phyloP scores from a whole-genome alignment of 495 filamentous ascomycete genomes.

The Neurospora tetraspora region DNA sequence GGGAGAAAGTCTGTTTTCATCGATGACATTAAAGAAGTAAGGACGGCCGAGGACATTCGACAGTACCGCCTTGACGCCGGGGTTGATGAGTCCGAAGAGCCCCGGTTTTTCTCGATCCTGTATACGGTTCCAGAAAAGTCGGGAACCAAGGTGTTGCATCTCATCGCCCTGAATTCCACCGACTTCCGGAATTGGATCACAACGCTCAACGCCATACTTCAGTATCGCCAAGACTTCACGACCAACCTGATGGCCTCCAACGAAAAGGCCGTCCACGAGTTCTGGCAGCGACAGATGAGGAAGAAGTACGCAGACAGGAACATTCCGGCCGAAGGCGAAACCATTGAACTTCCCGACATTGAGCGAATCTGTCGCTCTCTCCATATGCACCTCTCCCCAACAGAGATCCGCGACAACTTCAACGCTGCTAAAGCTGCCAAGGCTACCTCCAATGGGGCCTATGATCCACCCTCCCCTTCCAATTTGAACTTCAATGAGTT shows the following conservation, averaged over 20 bases:
- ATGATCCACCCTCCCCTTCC: constrained; percentile 33
- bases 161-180: constrained; percentile 63
- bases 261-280: constrained; percentile 66
- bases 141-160: constrained; percentile 65
- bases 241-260: constrained; percentile 69
- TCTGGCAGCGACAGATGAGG: constrained; percentile 83
- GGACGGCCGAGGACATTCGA: constrained; percentile 71
- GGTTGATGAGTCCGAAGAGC: constrained; percentile 49
- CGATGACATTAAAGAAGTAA: constrained; percentile 87
- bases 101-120: constrained; percentile 78
- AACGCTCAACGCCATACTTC: constrained; percentile 67
- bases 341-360: constrained; percentile 64
- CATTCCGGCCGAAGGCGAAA: constrained; percentile 51
- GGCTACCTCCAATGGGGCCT: neutral
- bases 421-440: constrained; percentile 51
- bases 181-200: constrained; percentile 70
- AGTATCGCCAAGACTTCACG: constrained; percentile 81
- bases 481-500: constrained; percentile 69
- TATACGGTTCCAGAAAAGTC: constrained; percentile 64
- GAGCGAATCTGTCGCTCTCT: constrained; percentile 75
- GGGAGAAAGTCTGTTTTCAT: constrained; percentile 73
- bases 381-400: constrained; percentile 76
- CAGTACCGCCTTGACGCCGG: constrained; percentile 83
- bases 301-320: constrained; percentile 48
- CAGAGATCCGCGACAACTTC: constrained; percentile 67